Percentiles rank a stretch among this genome's conserved stretches.
These are phyloP conservation scores for Globisporangium yorkense DNA, from an alignment of 352 stramenopile species.

Conservation along the genomic window DNA sequence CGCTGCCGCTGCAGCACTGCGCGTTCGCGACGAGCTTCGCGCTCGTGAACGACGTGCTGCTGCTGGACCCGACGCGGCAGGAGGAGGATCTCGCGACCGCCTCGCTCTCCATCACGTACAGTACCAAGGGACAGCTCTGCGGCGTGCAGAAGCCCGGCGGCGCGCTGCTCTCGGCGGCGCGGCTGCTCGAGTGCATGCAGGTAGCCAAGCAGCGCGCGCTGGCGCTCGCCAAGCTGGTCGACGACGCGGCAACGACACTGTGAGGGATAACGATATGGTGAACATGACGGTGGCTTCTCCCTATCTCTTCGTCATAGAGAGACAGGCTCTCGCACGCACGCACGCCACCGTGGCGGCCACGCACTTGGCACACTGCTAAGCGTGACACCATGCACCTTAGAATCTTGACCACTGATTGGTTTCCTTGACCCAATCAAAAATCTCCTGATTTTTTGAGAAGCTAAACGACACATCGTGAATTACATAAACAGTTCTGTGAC, in stretches of 20 bases:
- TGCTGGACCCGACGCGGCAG: slow-evolving; percentile 67
- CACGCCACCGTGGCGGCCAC: no score
- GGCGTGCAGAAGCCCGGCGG: slow-evolving; percentile 72
- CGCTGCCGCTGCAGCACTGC: slow-evolving; percentile 49
- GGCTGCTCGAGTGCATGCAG: slow-evolving; percentile 61
- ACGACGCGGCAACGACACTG: slow-evolving; percentile 5
- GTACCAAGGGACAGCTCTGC: slow-evolving; percentile 48
- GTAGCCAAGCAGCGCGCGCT: slow-evolving; percentile 39
- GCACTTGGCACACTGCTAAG: no score
- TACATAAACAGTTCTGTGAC: no score
- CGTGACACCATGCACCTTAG: no score
- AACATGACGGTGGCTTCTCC: no score
- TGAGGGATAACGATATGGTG: no score
- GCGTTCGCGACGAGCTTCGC: slow-evolving; percentile 68
- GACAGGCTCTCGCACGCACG: neutral
- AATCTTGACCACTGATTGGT: no score
- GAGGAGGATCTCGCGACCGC: slow-evolving; percentile 60
- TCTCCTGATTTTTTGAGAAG: no score
- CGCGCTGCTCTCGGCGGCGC: slow-evolving; percentile 29
- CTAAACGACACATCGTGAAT: no score
- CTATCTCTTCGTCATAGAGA: slow-evolving; percentile 1
- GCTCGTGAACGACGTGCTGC: slow-evolving; percentile 41
- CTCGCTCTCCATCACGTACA: slow-evolving; percentile 67
- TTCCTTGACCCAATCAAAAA: no score
- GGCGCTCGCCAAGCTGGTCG: slow-evolving; percentile 34